A percentile compares a stretch with the other conserved stretches of the same genome.
phyloP scores from a whole-genome alignment of 352 stramenopile species.

The Aphanomyces cochlioides region DNA sequence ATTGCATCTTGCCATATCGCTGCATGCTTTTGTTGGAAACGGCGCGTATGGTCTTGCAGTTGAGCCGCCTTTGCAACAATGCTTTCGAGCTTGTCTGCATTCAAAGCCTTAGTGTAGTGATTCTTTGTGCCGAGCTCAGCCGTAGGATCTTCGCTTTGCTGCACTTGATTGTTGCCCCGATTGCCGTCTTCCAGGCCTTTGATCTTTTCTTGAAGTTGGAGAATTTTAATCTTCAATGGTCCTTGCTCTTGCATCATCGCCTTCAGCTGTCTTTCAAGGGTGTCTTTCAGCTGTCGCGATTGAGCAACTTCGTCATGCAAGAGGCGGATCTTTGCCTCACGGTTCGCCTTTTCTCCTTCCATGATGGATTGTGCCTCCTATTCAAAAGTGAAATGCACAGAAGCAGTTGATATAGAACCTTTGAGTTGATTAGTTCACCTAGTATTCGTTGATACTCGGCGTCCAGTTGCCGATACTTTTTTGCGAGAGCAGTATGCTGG shows the following conservation, averaged over 20 bases:
- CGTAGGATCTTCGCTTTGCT: constrained; percentile 3
- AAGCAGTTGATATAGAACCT: neutral
- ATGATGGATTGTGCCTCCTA: constrained; percentile 8
- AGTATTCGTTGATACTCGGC: constrained; percentile 20
- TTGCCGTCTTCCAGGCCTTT: neutral
- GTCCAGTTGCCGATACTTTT: constrained; percentile 15
- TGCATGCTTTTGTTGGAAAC: constrained; percentile 27
- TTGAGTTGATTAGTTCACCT: neutral
- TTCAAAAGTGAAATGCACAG: neutral
- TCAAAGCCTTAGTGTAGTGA: neutral
- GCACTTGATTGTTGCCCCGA: constrained; percentile 4
- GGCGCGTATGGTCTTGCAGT: constrained; percentile 18
- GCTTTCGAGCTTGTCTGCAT: constrained; percentile 11
- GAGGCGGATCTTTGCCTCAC: constrained; percentile 21
- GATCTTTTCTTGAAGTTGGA: constrained; percentile 11
- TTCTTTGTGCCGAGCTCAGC: neutral
- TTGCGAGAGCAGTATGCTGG: no score
- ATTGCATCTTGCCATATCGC: neutral
- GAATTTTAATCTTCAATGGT: neutral
- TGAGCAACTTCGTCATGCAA: constrained; percentile 24
- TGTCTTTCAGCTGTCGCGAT: neutral
- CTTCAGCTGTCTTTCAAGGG: constrained; percentile 1
- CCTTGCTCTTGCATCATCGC: constrained; percentile 9
- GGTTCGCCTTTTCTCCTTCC: neutral
- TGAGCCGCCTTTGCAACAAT: constrained; percentile 17